phyloP scores from a whole-genome alignment of 768 basidiomycete genomes.

The Xerocomellus intermedius region DNA sequence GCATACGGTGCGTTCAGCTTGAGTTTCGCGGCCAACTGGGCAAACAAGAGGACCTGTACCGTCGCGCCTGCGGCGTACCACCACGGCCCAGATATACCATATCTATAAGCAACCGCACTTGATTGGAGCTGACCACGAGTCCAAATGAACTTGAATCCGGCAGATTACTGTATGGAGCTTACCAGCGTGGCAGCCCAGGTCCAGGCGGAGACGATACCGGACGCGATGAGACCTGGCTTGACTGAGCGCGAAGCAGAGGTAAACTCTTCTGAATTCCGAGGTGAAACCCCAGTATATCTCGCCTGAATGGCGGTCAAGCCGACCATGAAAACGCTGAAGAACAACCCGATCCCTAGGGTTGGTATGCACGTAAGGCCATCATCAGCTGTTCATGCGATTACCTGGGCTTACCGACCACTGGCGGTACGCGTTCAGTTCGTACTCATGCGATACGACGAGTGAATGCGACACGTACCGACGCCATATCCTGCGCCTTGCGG shows the following conservation, averaged over 20 bases:
- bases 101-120: slow-evolving; percentile 82
- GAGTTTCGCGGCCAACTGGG: slow-evolving; percentile 85
- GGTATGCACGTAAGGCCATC: background rate
- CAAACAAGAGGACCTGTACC: slow-evolving; percentile 88
- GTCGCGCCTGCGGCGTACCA: slow-evolving; percentile 92
- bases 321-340: slow-evolving; percentile 83
- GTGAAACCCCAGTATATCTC: slow-evolving; percentile 80
- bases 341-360: slow-evolving; percentile 73
- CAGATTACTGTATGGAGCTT: slow-evolving; percentile 2
- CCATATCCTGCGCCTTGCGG: slow-evolving; percentile 88
- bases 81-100: slow-evolving; percentile 83
- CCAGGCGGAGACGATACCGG: slow-evolving; percentile 92
- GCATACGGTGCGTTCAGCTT: slow-evolving; percentile 89
- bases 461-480: slow-evolving; percentile 49
- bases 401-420: slow-evolving; percentile 49
- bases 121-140: slow-evolving; percentile 57
- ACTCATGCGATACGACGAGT: background rate
- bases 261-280: slow-evolving; percentile 79
- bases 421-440: background rate
- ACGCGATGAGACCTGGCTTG: slow-evolving; percentile 89
- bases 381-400: background rate
- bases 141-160: background rate
- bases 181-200: slow-evolving; percentile 84
- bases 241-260: slow-evolving; percentile 79
- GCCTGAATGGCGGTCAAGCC: slow-evolving; percentile 75